phyloP scores from a whole-genome alignment of 306 rosid species.

The Begonia fuchsioides region DNA sequence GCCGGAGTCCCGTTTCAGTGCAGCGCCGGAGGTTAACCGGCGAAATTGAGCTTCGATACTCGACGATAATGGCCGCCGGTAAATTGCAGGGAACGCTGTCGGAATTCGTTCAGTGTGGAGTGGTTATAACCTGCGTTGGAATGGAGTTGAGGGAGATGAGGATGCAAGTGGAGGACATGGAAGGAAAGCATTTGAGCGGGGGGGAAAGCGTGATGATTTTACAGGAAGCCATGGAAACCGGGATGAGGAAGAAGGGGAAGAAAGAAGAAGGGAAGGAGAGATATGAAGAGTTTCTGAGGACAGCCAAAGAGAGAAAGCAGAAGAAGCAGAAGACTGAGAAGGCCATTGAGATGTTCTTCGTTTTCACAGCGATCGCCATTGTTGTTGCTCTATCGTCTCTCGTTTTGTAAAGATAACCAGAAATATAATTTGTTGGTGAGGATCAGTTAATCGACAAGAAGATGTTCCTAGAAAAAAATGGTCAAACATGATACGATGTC shows the following conservation, averaged over 20 bases:
- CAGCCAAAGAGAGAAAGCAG: slow-evolving; percentile 30
- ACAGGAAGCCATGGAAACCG: slow-evolving; percentile 32
- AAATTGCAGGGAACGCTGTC: neutral
- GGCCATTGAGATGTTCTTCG: slow-evolving; percentile 31
- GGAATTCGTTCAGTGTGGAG: slow-evolving; percentile 26
- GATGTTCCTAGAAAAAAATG: too few species aligned
- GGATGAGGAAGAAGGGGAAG: slow-evolving; percentile 23
- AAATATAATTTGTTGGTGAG: too few species aligned
- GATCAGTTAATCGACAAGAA: too few species aligned
- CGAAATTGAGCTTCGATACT: slow-evolving; percentile 5
- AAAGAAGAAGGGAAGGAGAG: slow-evolving; percentile 24
- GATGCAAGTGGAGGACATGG: slow-evolving; percentile 46
- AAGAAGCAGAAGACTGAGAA: slow-evolving; percentile 27
- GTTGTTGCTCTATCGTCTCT: slow-evolving; percentile 28
- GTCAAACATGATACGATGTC: too few species aligned
- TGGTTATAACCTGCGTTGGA: slow-evolving; percentile 51
- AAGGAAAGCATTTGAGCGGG: slow-evolving; percentile 58
- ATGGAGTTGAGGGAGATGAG: slow-evolving; percentile 49
- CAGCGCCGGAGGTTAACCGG: slow-evolving; percentile 21
- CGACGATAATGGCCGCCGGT: slow-evolving; percentile 21
- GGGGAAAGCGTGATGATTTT: slow-evolving; percentile 41
- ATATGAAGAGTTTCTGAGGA: slow-evolving; percentile 15
- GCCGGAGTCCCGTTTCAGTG: slow-evolving; percentile 37
- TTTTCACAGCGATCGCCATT: slow-evolving; percentile 19
- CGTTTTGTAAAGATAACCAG: slow-evolving; percentile 12